Conservation (phyloP, 2,329 filamentous ascomycete genomes). For the Cladosporium sp. region DNA sequence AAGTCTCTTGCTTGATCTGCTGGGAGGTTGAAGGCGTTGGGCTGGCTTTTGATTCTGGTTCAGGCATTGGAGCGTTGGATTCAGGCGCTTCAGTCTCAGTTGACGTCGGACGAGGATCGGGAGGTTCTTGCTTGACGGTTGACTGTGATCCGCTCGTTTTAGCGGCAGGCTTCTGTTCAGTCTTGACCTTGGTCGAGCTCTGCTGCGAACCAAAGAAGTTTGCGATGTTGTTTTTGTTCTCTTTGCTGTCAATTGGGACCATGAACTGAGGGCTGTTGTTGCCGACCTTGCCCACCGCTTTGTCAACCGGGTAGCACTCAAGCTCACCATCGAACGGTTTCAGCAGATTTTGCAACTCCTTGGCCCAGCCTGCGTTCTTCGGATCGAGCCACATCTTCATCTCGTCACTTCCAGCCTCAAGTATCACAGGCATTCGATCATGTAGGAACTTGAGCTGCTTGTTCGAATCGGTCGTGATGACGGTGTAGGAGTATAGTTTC, state of each 20-base stretch:
- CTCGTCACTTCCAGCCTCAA: slow-evolving; percentile 69
- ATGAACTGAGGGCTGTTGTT: slow-evolving; percentile 84
- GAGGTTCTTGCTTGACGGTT: slow-evolving; percentile 1
- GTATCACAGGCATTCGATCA: slow-evolving; percentile 90
- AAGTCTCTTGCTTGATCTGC: slow-evolving; percentile 3
- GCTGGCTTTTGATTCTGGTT: not conserved
- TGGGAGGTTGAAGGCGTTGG: not conserved
- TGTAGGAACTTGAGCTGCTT: slow-evolving; percentile 81
- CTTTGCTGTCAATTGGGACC: slow-evolving; percentile 74
- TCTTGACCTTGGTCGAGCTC: not conserved
- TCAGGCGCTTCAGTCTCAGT: slow-evolving; percentile 42
- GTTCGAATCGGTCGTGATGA: slow-evolving; percentile 89
- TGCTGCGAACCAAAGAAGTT: slow-evolving; percentile 72
- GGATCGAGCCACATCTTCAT: slow-evolving; percentile 79
- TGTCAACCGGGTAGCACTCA: slow-evolving; percentile 79
- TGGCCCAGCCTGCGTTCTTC: slow-evolving; percentile 64
- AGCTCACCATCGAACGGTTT: slow-evolving; percentile 74
- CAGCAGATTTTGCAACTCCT: slow-evolving; percentile 72
- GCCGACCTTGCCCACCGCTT: slow-evolving; percentile 90
- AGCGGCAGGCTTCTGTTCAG: not conserved
- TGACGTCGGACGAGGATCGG: slow-evolving; percentile 1
- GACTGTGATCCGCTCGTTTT: not conserved
- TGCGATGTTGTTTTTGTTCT: slow-evolving; percentile 89
- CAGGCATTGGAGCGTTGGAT: slow-evolving; percentile 50
- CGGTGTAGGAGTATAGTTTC: slow-evolving; percentile 81